Base-by-base conservation (phyloP, 306 rosid species). In the Castanospermum australe region DNA sequence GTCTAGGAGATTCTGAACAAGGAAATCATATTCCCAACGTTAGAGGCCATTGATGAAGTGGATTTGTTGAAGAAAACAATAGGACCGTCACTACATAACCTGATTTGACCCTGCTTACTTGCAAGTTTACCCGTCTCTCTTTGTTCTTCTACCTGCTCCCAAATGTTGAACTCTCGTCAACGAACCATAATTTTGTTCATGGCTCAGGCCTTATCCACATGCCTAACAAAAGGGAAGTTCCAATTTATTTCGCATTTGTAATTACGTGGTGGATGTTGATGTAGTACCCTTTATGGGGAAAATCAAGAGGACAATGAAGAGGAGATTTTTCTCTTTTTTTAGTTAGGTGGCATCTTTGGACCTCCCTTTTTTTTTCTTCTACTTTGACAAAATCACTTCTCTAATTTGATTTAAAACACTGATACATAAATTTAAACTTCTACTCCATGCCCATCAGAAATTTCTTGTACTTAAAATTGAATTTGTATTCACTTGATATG, bases 1-100 rank as follows among this genome's bases (percentile, higher is more conserved):
- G 79, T 44, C 57, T 41, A 65, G 61, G 55, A 78, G 82, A 78
- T 82, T 68, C 71, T 42, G 48, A 68, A 47, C 84, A 77, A 61
- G 14, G 20, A 55, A 68, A 78, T 74, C 71, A 60, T 71, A 74
- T 59, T 64, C 66, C 76, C 28, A 54, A 54, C 24, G 70, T 17
- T 21, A 11, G 7, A 44, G 44, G 38, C 39, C 35, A 10, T 42
- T 38, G 12, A 56, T 8, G 56, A 22, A 15, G 21, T 63, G 62
- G 39, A n/a, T 44, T 18, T 33, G 57, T 50, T 36, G 10, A 11
- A 10, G 57, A 62, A 38, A 35, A 63, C 51, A 18, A 47, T 36
- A 20, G 62, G 67, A 32, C 66, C 15, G 55, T 6, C 45, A 3
- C 45, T 22, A 8, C n/a, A 56, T 18, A 8, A 33, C 33, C 33